phyloP scores from a whole-genome alignment of 352 stramenopile species.

The Phytopythium montanum region DNA sequence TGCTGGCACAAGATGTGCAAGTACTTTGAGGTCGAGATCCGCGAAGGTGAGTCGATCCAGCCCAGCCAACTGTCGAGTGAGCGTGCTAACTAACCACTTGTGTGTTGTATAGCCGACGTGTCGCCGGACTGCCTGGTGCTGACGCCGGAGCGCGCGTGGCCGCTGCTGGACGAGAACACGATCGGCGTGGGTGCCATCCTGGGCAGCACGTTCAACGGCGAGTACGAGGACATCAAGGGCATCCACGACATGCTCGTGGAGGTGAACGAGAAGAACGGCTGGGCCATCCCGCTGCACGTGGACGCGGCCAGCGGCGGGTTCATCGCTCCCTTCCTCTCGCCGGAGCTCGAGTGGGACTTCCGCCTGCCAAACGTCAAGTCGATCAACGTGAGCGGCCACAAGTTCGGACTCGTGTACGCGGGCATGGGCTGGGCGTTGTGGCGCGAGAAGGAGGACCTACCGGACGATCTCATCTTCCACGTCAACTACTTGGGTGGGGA shows the following conservation, averaged over 20 bases:
- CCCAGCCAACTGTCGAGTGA: no score
- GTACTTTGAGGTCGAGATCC: constrained; percentile 93
- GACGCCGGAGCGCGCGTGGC: constrained; percentile 68
- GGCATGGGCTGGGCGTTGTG: constrained; percentile 92
- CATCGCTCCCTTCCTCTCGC: constrained; percentile 89
- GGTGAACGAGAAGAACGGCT: constrained; percentile 83
- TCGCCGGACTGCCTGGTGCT: constrained; percentile 83
- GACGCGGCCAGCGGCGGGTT: constrained; percentile 91
- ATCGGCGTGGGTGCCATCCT: constrained; percentile 91
- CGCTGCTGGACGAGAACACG: constrained; percentile 90
- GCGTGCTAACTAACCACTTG: no score
- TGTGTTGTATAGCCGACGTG: constrained; percentile 48
- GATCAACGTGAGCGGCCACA: constrained; percentile 94
- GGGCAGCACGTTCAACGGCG: constrained; percentile 91
- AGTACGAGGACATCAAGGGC: constrained; percentile 90
- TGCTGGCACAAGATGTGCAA: constrained; percentile 95
- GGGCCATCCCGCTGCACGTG: constrained; percentile 87
- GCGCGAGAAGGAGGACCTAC: constrained; percentile 75
- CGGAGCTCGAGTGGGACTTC: constrained; percentile 90
- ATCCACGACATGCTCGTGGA: constrained; percentile 88
- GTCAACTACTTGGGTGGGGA: constrained; percentile 92
- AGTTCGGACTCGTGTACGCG: constrained; percentile 92
- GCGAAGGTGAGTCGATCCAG: constrained; percentile 29
- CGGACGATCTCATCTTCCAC: constrained; percentile 87
- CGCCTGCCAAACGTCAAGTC: constrained; percentile 89